Evolutionary conservation across 2,329 filamentous ascomycete species (phyloP), one percentile per base, ranked within the genome.

Genomic region (Fonsecaea monophora): DNA sequence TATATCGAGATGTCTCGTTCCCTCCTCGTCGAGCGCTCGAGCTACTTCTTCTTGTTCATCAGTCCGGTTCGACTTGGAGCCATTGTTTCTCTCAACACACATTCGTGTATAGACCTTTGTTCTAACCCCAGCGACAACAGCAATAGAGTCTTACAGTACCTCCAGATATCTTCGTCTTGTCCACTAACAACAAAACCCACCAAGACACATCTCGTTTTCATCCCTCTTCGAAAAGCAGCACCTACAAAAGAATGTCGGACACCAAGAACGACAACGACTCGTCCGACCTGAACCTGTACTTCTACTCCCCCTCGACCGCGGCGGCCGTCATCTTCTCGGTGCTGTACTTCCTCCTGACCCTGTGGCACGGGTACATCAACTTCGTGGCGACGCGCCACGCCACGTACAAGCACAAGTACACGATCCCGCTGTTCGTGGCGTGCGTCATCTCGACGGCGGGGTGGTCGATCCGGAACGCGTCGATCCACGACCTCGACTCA

Each of bases 291-390:
- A 60, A 68, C 60, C 76, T 83, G 21, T 84, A 81, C 77, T 78
- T 80, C 66, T 84, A 83, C 70, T 71, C 75, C 18, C 80, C 82
- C n/a, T 82, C 80, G 34, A 75, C 81, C 9, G 69, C 81, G 3
- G 77, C 81, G 4, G 77, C 82, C 48, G 74, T 83, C 42, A 67
- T 82, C 4, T 81, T 80, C 59, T 76, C 79, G 1, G 69, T 80
- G 53, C 70, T 82, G 15, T 83, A 82, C 68, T 63, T 78, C 48
- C 63, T 81, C 37, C 73, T 81, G 0, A 77, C 79, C 56, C 13
- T 77, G 38, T 74, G 75, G 68, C 77, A 82, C 35, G 68, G 75
- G 3, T 82, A 81, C 69, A 74, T 79, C 48, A 82, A 80, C n/a
- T 62, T 81, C 45, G 70, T 82, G 69, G 77, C 76, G 38, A 78